Evolutionary conservation across 2,329 filamentous ascomycete genomes (phyloP), one percentile per base, ranked within the genome.

Genomic region (Hypomyces perniciosus): DNA sequence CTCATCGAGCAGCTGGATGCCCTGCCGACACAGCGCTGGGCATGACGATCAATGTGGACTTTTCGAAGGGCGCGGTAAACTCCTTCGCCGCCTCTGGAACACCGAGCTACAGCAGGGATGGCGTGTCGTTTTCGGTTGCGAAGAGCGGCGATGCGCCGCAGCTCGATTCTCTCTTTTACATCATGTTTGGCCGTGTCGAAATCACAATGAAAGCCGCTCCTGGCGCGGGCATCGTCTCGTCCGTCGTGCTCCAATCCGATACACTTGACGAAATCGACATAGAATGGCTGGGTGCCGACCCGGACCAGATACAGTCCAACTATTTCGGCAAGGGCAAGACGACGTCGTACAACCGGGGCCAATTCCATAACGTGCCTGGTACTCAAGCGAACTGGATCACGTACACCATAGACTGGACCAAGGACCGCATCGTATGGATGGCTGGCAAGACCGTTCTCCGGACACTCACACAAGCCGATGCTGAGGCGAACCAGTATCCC

Each of bases 141-240:
- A 74, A 84, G 63, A 77, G 84, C 46, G 91, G 92, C 51, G 89
- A 99, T 65, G 81, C 90, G 3, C 93, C 93, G 0, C 86, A 92
- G 67, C 81, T 99, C 54, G 79, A 80, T 57, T 95, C 90, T 54
- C 82, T 93, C 62, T 97, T 95, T 81, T 97, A 96, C 77, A 96
- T 99, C 73, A 97, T 99, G 93, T 99, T 96, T 67, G 93, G 93
- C 59, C 87, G 85, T 56, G 88, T 96, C 64, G 87, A 95, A 58
- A 81, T 91, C 59, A 85, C 82, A 31, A 79, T 96, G 74, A 91
- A 92, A 71, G 84, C 89, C 28, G 90, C 93, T 8, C 85, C 90
- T 0, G 93, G 93, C 6, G 84, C 81, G 8, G 93, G 93, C 53
- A 96, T 99, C 61, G 91, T 99, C 57, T 96, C 89, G 68, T 93